These are phyloP conservation scores for Plasmopara halstedii DNA, from an alignment of 352 stramenopile genomes.

Conservation along the genomic window DNA sequence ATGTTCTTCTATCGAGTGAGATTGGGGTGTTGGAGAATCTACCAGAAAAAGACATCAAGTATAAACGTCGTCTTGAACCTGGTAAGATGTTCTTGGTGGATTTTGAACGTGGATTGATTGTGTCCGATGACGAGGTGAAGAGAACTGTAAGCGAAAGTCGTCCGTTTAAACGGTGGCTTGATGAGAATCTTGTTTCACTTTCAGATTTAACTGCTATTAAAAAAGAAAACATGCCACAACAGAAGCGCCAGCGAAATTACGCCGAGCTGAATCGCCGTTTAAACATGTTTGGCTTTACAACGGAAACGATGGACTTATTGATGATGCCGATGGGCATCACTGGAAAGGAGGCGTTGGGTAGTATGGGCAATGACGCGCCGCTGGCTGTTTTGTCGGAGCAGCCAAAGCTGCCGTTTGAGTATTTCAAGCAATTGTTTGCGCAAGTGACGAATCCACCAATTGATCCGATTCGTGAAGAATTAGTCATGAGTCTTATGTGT, in stretches of 20 bases:
- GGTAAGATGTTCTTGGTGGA: slow-evolving; percentile 98
- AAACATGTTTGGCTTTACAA: slow-evolving; percentile 95
- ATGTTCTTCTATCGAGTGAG: slow-evolving; percentile 93
- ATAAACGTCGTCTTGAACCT: slow-evolving; percentile 92
- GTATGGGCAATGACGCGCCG: slow-evolving; percentile 94
- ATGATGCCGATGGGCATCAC: slow-evolving; percentile 92
- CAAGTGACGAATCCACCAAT: slow-evolving; percentile 97
- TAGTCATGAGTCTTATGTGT: slow-evolving; percentile 96
- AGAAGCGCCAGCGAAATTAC: slow-evolving; percentile 35
- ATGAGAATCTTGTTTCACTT: slow-evolving; percentile 87
- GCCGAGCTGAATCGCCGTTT: slow-evolving; percentile 82
- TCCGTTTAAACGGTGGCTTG: slow-evolving; percentile 90
- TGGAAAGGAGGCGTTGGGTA: slow-evolving; percentile 91
- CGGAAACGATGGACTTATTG: slow-evolving; percentile 93
- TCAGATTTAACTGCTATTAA: slow-evolving; percentile 45
- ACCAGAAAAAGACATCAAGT: slow-evolving; percentile 87
- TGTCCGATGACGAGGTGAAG: slow-evolving; percentile 95
- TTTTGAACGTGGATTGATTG: slow-evolving; percentile 91
- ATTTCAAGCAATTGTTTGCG: slow-evolving; percentile 96
- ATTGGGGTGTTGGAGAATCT: slow-evolving; percentile 92
- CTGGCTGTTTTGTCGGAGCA: slow-evolving; percentile 91
- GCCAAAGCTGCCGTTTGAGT: slow-evolving; percentile 93
- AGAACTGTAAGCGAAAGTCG: slow-evolving; percentile 79
- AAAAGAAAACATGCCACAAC: slow-evolving; percentile 10
- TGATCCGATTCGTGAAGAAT: slow-evolving; percentile 95